These are phyloP conservation scores for Vickermania ingenoplastis DNA, from an alignment of 208 protist genomes.

Conservation along the genomic window DNA sequence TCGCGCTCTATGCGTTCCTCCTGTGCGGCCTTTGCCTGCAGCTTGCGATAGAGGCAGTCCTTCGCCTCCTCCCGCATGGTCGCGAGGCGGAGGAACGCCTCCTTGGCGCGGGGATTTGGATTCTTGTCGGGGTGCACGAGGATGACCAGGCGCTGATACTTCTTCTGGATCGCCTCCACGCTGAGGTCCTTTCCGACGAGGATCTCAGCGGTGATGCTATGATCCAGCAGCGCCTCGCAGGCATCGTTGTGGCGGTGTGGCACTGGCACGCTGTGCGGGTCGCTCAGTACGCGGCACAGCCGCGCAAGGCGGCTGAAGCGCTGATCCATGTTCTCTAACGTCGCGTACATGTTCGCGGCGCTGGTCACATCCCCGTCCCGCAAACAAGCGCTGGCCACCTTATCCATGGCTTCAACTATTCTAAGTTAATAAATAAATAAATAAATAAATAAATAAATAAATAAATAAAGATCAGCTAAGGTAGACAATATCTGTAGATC, in stretches of 20 bases:
- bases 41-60: not conserved
- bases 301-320: constrained; percentile 63
- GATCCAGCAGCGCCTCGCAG: constrained; percentile 73
- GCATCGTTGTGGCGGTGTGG: constrained; percentile 69
- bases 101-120: constrained; percentile 45
- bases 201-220: constrained; percentile 33
- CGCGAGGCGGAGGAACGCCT: constrained; percentile 66
- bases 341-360: constrained; percentile 62
- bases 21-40: not conserved
- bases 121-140: constrained; percentile 85
- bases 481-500: not conserved
- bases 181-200: constrained; percentile 20
- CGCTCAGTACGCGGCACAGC: constrained; percentile 55
- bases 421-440: not conserved
- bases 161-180: constrained; percentile 41
- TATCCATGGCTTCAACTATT: constrained; percentile 66
- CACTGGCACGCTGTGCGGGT: constrained; percentile 52
- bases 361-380: constrained; percentile 56
- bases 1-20: not conserved
- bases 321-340: constrained; percentile 59
- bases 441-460: constrained; percentile 1
- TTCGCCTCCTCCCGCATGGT: constrained; percentile 34
- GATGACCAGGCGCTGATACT: constrained; percentile 69
- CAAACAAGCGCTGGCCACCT: constrained; percentile 55
- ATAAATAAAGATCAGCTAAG: constrained; percentile 5